These are phyloP conservation scores for Pedinophyceae sp. DNA, from an alignment of 139 green algal species.

Conservation along the genomic window DNA sequence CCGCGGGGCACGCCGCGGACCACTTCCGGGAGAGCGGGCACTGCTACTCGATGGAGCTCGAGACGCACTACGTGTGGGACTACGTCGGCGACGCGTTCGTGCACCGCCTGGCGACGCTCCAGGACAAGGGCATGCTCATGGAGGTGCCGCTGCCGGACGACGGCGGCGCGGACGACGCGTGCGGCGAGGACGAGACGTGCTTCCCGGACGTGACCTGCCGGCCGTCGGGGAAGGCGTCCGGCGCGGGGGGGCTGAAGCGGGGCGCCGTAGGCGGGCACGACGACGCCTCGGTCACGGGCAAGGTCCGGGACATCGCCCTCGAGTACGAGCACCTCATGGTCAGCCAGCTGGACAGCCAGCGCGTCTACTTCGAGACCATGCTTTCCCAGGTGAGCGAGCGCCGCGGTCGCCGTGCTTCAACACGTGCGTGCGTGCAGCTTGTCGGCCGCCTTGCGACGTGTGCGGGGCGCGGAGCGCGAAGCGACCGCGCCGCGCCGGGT, in stretches of 20 bases:
- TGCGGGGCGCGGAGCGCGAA: not conserved
- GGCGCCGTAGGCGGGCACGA: too few species aligned
- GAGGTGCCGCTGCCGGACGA: slow-evolving; percentile 54
- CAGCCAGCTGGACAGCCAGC: slow-evolving; percentile 76
- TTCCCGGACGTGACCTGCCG: too few species aligned
- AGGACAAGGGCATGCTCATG: slow-evolving; percentile 84
- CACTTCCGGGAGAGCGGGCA: slow-evolving; percentile 74
- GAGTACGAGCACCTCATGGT: slow-evolving; percentile 89
- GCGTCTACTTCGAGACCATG: slow-evolving; percentile 58
- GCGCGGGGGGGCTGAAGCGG: too few species aligned
- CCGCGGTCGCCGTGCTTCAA: not conserved
- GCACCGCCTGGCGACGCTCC: slow-evolving; percentile 81
- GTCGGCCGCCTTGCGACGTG: not conserved
- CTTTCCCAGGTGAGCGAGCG: not conserved
- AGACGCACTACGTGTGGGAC: slow-evolving; percentile 91
- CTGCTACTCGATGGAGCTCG: slow-evolving; percentile 85
- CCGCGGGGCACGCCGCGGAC: slow-evolving; percentile 50
- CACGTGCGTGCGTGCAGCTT: not conserved
- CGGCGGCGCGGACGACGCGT: not conserved
- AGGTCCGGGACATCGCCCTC: slow-evolving; percentile 14
- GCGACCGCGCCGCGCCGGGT: too few species aligned
- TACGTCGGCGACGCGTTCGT: slow-evolving; percentile 91
- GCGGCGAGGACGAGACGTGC: too few species aligned
- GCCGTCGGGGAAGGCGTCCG: not conserved
- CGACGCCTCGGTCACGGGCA: too few species aligned